Conservation (phyloP, 345 rosid genomes). For the Mangifera indica region DNA sequence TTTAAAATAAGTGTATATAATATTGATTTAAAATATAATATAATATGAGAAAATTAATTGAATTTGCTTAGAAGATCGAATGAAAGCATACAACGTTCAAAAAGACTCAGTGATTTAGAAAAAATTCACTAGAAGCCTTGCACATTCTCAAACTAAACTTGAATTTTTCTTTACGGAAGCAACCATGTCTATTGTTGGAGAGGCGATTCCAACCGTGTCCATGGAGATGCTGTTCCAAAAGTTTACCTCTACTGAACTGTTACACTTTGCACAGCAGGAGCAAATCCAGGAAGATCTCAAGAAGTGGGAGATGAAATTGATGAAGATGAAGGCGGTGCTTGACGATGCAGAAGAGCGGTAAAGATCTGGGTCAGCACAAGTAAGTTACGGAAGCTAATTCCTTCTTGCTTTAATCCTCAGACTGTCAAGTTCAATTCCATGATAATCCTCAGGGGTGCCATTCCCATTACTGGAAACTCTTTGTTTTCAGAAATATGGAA, state of each 20-base stretch:
- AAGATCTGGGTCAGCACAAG: slow-evolving; percentile 9
- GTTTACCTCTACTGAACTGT: slow-evolving; percentile 8
- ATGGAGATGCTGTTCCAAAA: not conserved
- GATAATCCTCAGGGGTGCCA: not conserved
- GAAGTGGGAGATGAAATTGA: slow-evolving; percentile 3
- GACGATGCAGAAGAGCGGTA: not conserved
- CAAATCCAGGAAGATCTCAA: not conserved
- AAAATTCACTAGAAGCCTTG: too few relatives aligned
- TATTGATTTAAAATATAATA: not conserved
- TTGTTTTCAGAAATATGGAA: slow-evolving; percentile 23
- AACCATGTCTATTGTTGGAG: not conserved
- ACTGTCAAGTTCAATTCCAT: not conserved
- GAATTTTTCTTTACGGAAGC: not conserved
- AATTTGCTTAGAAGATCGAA: too few relatives aligned
- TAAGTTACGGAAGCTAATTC: not conserved
- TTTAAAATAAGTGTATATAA: too few relatives aligned
- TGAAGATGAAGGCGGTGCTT: not conserved
- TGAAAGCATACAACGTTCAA: too few relatives aligned
- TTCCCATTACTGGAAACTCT: slow-evolving; percentile 14
- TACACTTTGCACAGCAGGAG: not conserved
- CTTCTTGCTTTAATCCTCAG: not conserved
- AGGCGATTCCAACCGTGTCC: not conserved
- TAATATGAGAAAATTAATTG: too few relatives aligned
- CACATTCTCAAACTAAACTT: too few relatives aligned
- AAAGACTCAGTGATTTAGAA: too few relatives aligned